Conservation (phyloP, 179 eudicot genomes). For the Amaranthus tricolor region DNA sequence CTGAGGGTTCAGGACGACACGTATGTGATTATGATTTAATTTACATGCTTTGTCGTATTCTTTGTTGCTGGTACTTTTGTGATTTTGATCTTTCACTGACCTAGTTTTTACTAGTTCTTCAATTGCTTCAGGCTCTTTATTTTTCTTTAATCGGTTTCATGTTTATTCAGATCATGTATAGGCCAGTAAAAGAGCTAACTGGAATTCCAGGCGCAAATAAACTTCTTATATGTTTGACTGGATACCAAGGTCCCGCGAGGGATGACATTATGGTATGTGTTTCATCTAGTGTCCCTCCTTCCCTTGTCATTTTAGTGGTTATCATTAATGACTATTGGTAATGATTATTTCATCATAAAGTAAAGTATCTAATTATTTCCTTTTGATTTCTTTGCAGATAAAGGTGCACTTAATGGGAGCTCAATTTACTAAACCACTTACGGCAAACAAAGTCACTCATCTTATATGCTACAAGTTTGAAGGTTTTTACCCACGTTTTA, state of each 20-base stretch:
- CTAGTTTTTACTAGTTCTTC: neutral
- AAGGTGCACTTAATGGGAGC: constrained; percentile 88
- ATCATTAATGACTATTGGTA: neutral
- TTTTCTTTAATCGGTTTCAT: constrained; percentile 7
- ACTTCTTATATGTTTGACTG: constrained; percentile 76
- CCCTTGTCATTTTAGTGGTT: neutral
- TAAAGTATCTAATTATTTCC: constrained; percentile 2
- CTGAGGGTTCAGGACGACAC: neutral
- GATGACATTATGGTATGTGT: constrained; percentile 73
- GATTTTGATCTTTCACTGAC: neutral
- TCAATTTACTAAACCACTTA: constrained; percentile 73
- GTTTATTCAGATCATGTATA: constrained; percentile 59
- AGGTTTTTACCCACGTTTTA: constrained; percentile 38
- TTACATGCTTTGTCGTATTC: neutral
- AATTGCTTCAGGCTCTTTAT: neutral
- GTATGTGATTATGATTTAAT: neutral
- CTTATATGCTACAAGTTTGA: constrained; percentile 93
- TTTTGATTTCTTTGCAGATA: constrained; percentile 35
- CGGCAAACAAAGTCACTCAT: constrained; percentile 76
- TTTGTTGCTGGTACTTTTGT: neutral
- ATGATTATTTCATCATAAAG: neutral
- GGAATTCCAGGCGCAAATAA: constrained; percentile 83
- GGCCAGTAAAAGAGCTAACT: constrained; percentile 58
- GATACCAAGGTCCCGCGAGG: constrained; percentile 68
- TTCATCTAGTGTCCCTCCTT: neutral